These are phyloP conservation scores for Floccularia luteovirens DNA, from an alignment of 768 basidiomycete species.

Conservation along the genomic window DNA sequence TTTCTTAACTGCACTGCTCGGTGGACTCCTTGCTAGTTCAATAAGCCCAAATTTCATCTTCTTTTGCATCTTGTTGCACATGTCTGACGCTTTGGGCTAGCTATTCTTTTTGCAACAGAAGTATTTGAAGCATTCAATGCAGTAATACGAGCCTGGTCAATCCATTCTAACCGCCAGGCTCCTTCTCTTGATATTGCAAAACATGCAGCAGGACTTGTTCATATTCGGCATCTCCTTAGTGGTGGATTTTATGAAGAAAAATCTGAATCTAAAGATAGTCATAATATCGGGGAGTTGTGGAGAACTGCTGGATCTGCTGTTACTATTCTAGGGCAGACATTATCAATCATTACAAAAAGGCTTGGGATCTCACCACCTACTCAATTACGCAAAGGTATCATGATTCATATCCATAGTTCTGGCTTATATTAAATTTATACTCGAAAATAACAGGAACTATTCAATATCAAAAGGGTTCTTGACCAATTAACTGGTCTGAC, in stretches of 20 bases:
- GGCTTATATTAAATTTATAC: no score
- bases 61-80: conserved; percentile 26
- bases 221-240: conserved; percentile 17
- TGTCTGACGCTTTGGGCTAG: conserved; percentile 31
- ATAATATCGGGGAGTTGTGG: conserved; percentile 2
- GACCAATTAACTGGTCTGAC: background rate
- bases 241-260: conserved; percentile 9
- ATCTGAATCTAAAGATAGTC: background rate
- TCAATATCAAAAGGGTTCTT: background rate
- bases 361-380: background rate
- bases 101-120: conserved; percentile 35
- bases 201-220: conserved; percentile 16
- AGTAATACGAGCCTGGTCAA: conserved; percentile 20
- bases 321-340: background rate
- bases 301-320: conserved; percentile 1
- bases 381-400: background rate
- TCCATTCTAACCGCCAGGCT: conserved; percentile 25
- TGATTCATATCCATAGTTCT: background rate
- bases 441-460: no score
- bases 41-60: conserved; percentile 38
- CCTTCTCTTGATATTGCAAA: conserved; percentile 21
- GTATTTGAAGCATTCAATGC: conserved; percentile 34
- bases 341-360: background rate
- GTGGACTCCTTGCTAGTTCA: conserved; percentile 25
- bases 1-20: conserved; percentile 23